Conservation (phyloP, 768 basidiomycete genomes). For the Boletus coccyginus region DNA sequence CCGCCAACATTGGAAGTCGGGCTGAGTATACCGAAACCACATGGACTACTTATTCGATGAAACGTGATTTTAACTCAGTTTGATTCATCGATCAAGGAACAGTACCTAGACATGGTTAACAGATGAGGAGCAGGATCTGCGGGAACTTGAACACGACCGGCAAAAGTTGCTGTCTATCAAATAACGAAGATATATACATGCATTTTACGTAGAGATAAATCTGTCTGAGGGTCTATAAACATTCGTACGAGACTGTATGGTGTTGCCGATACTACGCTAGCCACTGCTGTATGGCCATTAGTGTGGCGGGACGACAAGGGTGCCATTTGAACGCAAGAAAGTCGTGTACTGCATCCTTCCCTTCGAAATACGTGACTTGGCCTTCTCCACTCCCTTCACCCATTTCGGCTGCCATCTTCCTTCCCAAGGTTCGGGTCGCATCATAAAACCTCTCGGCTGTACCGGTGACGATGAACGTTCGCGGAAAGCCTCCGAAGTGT, state of each 20-base stretch:
- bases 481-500: constrained; percentile 55
- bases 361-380: constrained; percentile 48
- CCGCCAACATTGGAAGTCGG: background rate
- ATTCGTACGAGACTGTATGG: no score
- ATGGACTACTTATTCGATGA: no score
- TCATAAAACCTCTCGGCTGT: constrained; percentile 60
- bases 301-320: constrained; percentile 48
- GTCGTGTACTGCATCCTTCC: constrained; percentile 53
- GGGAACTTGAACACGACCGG: no score
- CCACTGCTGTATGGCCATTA: constrained; percentile 52
- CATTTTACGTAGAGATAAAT: no score
- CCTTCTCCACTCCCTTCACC: constrained; percentile 31
- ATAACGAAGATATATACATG: no score
- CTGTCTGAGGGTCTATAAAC: no score
- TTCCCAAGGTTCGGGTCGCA: constrained; percentile 42
- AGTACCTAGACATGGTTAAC: no score
- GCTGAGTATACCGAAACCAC: background rate
- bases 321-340: constrained; percentile 48
- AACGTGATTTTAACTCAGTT: no score
- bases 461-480: constrained; percentile 58
- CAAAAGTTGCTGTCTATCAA: no score
- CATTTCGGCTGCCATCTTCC: constrained; percentile 51
- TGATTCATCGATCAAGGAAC: no score
- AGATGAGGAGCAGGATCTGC: no score
- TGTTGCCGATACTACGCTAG: background rate